phyloP scores from a whole-genome alignment of 2,329 filamentous ascomycete genomes.

The Niveomyces coronatus region DNA sequence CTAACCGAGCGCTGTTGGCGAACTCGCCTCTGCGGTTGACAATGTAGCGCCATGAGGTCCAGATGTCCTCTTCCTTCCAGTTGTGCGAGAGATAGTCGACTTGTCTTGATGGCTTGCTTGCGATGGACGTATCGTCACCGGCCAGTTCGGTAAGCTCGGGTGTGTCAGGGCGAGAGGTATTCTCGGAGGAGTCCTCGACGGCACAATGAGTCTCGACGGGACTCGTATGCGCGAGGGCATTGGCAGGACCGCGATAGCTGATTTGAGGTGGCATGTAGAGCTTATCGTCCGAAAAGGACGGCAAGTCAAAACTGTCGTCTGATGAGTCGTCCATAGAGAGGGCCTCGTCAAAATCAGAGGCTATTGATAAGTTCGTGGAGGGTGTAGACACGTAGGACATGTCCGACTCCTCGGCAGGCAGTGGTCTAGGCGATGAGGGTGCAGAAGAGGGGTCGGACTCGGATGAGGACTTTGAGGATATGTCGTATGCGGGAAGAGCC shows the following conservation, averaged over 20 bases:
- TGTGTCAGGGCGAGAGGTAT: conserved; percentile 46
- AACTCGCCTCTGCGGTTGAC: conserved; percentile 70
- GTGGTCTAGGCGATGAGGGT: conserved; percentile 44
- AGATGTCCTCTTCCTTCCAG: conserved; percentile 93
- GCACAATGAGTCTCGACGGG: conserved; percentile 44
- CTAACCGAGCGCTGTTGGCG: conserved; percentile 69
- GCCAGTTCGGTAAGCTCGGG: conserved; percentile 49
- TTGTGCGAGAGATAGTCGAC: conserved; percentile 94
- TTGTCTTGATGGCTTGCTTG: conserved; percentile 67
- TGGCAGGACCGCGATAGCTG: conserved; percentile 26
- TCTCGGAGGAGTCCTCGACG: conserved; percentile 41
- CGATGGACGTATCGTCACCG: conserved; percentile 70
- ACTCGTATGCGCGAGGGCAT: conserved; percentile 34
- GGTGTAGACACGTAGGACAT: conserved; percentile 53
- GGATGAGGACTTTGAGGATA: conserved; percentile 31
- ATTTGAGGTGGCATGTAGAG: conserved; percentile 29
- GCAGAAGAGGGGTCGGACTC: conserved; percentile 42
- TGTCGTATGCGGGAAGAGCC: conserved; percentile 32
- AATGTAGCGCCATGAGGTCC: conserved; percentile 94
- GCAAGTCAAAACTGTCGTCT: conserved; percentile 37
- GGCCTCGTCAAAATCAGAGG: conserved; percentile 43
- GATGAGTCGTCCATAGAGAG: conserved; percentile 33
- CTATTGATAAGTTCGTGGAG: conserved; percentile 51
- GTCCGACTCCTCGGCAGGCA: conserved; percentile 42
- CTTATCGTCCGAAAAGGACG: conserved; percentile 35